Evolutionary conservation across 495 filamentous ascomycete genomes (phyloP).

Genomic region (Chaetomium tenue): DNA sequence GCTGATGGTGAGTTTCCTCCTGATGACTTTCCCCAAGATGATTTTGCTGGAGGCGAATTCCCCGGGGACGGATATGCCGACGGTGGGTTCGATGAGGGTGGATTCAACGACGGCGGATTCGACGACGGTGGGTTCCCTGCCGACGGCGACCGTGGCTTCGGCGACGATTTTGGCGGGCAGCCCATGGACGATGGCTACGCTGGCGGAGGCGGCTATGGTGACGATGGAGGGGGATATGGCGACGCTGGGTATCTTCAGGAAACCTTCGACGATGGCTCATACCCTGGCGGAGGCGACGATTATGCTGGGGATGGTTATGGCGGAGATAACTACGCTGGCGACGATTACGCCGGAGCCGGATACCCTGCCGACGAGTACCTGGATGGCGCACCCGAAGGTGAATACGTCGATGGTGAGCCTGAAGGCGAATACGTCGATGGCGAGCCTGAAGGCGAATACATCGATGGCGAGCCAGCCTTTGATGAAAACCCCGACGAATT

Average conservation of each 20-base stretch:
- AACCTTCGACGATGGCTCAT: background rate
- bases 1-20: constrained; percentile 5
- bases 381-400: background rate
- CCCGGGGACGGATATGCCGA: background rate
- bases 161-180: background rate
- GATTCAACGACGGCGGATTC: background rate
- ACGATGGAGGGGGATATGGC: background rate
- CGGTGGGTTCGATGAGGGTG: background rate
- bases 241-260: background rate
- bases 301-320: background rate
- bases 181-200: background rate
- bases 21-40: background rate
- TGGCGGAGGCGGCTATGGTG: background rate
- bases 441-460: background rate
- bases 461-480: background rate
- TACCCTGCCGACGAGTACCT: background rate
- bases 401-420: background rate
- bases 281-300: background rate
- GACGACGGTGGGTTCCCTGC: constrained; percentile 4
- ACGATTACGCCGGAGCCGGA: too few relatives aligned
- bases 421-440: background rate
- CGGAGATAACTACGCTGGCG: background rate
- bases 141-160: constrained; percentile 14
- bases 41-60: constrained; percentile 13
- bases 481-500: background rate